Evolutionary conservation across 2,329 filamentous ascomycete species (phyloP).

Genomic region (Fusarium nanum): DNA sequence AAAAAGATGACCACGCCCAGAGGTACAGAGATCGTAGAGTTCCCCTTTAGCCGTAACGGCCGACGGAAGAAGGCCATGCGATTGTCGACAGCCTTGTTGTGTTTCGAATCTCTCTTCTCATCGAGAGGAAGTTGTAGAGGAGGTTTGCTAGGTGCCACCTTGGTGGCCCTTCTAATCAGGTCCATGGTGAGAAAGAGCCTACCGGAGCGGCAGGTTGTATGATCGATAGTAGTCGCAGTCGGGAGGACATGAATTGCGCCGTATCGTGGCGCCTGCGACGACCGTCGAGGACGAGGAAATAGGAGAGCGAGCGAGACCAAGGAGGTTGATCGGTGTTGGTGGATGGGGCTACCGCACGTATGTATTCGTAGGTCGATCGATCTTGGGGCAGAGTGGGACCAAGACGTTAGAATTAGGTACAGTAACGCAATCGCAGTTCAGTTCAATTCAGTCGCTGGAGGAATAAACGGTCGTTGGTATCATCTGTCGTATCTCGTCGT

Average conservation of each 20-base stretch:
- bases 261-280: slow-evolving; percentile 43
- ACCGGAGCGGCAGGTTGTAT: slow-evolving; percentile 56
- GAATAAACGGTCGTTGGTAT: slow-evolving; percentile 32
- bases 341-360: slow-evolving; percentile 14
- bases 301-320: slow-evolving; percentile 18
- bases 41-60: slow-evolving; percentile 88
- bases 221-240: slow-evolving; percentile 47
- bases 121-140: slow-evolving; percentile 60
- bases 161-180: slow-evolving; percentile 67
- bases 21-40: slow-evolving; percentile 92
- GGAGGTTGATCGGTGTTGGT: slow-evolving; percentile 19
- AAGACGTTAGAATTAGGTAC: slow-evolving; percentile 16
- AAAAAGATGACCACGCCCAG: slow-evolving; percentile 93
- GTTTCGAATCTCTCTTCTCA: slow-evolving; percentile 59
- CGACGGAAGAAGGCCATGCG: slow-evolving; percentile 84
- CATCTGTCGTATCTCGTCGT: slow-evolving; percentile 37
- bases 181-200: slow-evolving; percentile 60
- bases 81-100: slow-evolving; percentile 57
- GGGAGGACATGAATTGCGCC: slow-evolving; percentile 45
- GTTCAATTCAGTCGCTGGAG: slow-evolving; percentile 1
- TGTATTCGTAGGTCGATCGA: slow-evolving; percentile 23
- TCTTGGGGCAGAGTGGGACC: slow-evolving; percentile 24
- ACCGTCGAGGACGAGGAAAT: slow-evolving; percentile 27
- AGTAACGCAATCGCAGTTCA: slow-evolving; percentile 14
- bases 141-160: slow-evolving; percentile 59